Conservation (phyloP, 2,329 filamentous ascomycete genomes). For the Alternaria conjuncta region DNA sequence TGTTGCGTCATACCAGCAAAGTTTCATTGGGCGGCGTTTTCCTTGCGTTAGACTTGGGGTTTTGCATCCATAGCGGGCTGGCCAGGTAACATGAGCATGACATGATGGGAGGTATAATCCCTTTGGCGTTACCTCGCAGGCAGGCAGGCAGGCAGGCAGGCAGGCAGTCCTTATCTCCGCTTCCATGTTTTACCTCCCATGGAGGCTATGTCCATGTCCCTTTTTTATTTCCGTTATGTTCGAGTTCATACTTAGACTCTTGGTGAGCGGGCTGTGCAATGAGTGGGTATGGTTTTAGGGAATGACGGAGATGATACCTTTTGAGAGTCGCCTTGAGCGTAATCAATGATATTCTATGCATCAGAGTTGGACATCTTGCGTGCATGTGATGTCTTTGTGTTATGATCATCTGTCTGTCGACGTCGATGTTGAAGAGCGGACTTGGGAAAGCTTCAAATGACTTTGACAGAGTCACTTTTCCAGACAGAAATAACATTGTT, state of each 20-base stretch:
- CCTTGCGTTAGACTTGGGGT: not conserved
- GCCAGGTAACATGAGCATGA: not conserved
- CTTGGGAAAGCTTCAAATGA: too few relatives aligned
- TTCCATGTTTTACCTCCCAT: slow-evolving; percentile 1
- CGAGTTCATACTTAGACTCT: not conserved
- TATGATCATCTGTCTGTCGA: too few relatives aligned
- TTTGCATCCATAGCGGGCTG: slow-evolving; percentile 4
- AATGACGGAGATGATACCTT: slow-evolving; percentile 1
- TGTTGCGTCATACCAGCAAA: not conserved
- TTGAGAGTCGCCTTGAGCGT: not conserved
- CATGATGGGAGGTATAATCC: not conserved
- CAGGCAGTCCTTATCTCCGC: not conserved
- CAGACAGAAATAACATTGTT: too few relatives aligned
- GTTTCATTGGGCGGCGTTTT: slow-evolving; percentile 1
- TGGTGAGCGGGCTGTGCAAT: not conserved
- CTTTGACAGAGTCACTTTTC: too few relatives aligned
- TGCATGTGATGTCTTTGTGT: too few relatives aligned
- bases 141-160: not conserved
- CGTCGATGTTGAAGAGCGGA: too few relatives aligned
- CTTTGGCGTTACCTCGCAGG: not conserved
- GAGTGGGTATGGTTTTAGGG: not conserved
- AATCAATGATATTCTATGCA: not conserved
- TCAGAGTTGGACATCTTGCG: not conserved
- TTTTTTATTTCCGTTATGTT: not conserved
- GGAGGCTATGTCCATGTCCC: not conserved